Conservation (phyloP, 2,329 filamentous ascomycete genomes). For the Alternaria infectoria region DNA sequence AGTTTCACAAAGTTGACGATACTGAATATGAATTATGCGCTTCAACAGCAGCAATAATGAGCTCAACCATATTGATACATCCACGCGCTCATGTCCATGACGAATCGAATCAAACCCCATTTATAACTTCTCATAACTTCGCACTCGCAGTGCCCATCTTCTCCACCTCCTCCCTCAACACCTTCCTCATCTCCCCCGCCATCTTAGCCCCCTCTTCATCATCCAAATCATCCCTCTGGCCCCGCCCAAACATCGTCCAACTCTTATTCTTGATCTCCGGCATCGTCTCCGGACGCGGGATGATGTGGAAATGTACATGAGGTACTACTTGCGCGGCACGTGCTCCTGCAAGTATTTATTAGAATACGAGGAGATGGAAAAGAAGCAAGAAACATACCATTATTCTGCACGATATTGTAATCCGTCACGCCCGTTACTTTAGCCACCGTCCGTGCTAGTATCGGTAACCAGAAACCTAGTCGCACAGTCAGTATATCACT, state of each 20-base stretch:
- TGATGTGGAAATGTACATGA: conserved; percentile 94
- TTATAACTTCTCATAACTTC: conserved; percentile 4
- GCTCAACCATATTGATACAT: not conserved
- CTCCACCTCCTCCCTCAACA: conserved; percentile 48
- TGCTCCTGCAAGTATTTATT: conserved; percentile 58
- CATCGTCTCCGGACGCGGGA: conserved; percentile 72
- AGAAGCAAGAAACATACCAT: conserved; percentile 58
- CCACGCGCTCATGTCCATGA: not conserved
- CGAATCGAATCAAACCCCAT: not conserved
- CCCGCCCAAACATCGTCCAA: conserved; percentile 84
- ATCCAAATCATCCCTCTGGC: conserved; percentile 74
- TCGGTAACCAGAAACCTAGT: conserved; percentile 64
- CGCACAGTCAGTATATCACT: not conserved
- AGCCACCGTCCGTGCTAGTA: conserved; percentile 74
- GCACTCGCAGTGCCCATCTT: conserved; percentile 18
- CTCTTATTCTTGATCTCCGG: conserved; percentile 63
- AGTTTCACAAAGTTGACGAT: not conserved
- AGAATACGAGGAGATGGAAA: not conserved
- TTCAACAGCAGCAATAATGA: not conserved
- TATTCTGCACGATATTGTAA: conserved; percentile 98
- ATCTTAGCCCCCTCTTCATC: conserved; percentile 72
- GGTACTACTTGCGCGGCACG: conserved; percentile 90
- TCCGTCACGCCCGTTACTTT: conserved; percentile 74
- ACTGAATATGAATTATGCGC: not conserved
- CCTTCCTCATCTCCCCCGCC: conserved; percentile 57